Evolutionary conservation across 2,329 filamentous ascomycete species (phyloP), one percentile per base, ranked within the genome.

Genomic region (Dryadomyces quercivorus): DNA sequence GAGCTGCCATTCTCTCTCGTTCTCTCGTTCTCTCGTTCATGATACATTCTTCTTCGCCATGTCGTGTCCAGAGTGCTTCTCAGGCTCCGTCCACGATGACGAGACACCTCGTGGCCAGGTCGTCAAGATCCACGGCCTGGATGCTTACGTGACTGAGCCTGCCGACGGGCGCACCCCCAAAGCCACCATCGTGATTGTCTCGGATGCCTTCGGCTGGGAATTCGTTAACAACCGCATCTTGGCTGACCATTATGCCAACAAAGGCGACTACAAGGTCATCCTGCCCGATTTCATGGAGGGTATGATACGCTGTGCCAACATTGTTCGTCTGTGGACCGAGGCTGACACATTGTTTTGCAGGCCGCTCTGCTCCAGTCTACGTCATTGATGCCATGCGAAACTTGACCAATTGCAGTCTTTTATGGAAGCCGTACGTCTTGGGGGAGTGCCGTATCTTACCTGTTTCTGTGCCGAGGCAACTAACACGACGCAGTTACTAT

Each of bases 221-320:
- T 74, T 81, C 58, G 64, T 72, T 21, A 81, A 81, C 63, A 72
- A 70, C 52, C 69, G 74, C 42, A 63, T 80, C 6, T 63, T 81
- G 38, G 76, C 76, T 5, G 78, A 82, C 60, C 64, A 65, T 45
- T 79, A 78, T 59, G 76, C 77, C n/a, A 67, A 69, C 56, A 74
- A 73, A 60, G 72, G 72, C 5, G 66, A 67, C 15, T 79, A 72
- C 60, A 66, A 64, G 9, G 76, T 81, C 40, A 76, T 77, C 57
- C 59, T 77, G n/a, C 78, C 78, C 0, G 77, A 82, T 54, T 78
- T 82, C 53, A 80, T 81, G 67, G 58, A 63, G 1, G 69, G 69
- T 69, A 21, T 1, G 50, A 36, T 13, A 8, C 9, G 5, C n/a
- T 18, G 3, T 12, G 52, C 15, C n/a, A n/a, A n/a, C n/a, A n/a